Evolutionary conservation across 2,329 filamentous ascomycete species (phyloP), one percentile per base, ranked within the genome.

Genomic region (Anisogramma anomala): DNA sequence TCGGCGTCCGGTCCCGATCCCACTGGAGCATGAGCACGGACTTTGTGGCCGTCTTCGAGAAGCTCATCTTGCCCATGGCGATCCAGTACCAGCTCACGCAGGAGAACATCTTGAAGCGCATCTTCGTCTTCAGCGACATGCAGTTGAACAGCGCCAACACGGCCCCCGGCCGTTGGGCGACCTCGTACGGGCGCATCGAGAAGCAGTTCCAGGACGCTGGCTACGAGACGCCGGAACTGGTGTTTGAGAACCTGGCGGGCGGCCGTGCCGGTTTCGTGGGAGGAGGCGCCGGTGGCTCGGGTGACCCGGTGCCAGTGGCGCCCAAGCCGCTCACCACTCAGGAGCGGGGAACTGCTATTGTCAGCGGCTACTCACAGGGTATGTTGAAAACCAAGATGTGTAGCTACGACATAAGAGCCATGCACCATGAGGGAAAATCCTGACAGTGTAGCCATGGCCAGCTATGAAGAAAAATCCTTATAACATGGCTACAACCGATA

Each of bases 51-150:
- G 72, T 76, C 3, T 78, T 79, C 42, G 63, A 67, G 38, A 38
- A 63, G 0, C 56, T 76, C 1, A 66, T 78, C 34, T 64, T 78
- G 0, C 71, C 71, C 2, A 65, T 73, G 60, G 73, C 74, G 0
- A 39, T 68, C 6, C 33, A 60, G 34, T 62, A 74, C 47, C 63
- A 69, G 9, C 50, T 78, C 25, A 63, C 59, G 47, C 65, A 61
- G 28, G 69, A 74, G 40, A 66, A 78, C 28, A 78, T 79, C 72
- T 65, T 77, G 13, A 76, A 75, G 57, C 67, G 69, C 3, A 52
- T 79, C 13, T 77, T 79, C 50, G 67, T 78, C 25, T 77, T 78
- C 50, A 69, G 61, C 33, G 73, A 77, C 52, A 77, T 78, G 74
- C 71, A 77, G 33, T 78, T 79, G 51, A 55, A 78, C 47, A 0